Conservation (phyloP, 805 yeast species). For the Candida alai region DNA sequence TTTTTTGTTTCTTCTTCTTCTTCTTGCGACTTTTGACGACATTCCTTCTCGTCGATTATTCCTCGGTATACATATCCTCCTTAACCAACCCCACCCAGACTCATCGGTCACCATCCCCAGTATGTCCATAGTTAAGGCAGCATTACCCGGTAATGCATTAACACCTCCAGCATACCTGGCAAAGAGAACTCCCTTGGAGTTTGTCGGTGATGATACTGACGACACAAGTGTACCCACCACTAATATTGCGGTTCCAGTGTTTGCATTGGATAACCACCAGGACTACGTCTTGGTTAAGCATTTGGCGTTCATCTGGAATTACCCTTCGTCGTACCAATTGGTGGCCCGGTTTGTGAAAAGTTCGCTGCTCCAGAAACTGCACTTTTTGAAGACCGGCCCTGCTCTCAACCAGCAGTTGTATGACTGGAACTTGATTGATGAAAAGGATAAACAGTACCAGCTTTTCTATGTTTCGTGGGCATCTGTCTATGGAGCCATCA, state of each 20-base stretch:
- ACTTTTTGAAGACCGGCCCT: slow-evolving; percentile 15
- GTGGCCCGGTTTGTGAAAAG: slow-evolving; percentile 24
- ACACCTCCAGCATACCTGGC: slow-evolving; percentile 3
- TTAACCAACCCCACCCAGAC: no score
- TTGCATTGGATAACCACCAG: slow-evolving; percentile 9
- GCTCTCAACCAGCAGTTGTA: slow-evolving; percentile 22
- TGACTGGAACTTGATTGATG: slow-evolving; percentile 16
- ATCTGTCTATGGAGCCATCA: slow-evolving; percentile 18
- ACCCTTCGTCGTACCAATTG: slow-evolving; percentile 41
- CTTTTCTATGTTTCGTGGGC: slow-evolving; percentile 27
- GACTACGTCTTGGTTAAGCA: slow-evolving; percentile 27
- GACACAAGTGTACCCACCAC: not conserved
- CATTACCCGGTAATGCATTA: no score
- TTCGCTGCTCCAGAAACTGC: slow-evolving; percentile 15
- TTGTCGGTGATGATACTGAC: slow-evolving; percentile 3
- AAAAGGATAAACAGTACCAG: slow-evolving; percentile 14
- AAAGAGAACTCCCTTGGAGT: slow-evolving; percentile 4
- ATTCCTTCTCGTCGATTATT: no score
- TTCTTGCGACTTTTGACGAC: no score
- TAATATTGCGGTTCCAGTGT: slow-evolving; percentile 15
- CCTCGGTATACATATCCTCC: no score
- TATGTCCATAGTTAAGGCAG: no score
- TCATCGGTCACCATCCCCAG: no score
- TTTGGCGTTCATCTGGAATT: slow-evolving; percentile 33
- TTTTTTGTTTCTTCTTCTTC: no score